phyloP scores from a whole-genome alignment of 2,329 filamentous ascomycete species.

The Aspergillus puulaauensis region DNA sequence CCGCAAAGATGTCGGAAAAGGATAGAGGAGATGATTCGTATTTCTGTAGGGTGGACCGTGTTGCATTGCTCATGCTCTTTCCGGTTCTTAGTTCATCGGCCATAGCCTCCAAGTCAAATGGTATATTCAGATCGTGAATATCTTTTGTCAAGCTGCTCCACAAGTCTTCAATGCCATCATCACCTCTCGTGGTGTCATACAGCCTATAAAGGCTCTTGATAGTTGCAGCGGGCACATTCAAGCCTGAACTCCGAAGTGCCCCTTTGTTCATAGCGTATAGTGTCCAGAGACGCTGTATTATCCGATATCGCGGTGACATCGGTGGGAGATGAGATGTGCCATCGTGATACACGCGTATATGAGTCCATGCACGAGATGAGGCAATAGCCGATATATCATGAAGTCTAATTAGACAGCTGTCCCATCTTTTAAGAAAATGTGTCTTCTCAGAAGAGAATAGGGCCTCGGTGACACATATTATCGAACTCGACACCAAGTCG shows the following conservation, averaged over 20 bases:
- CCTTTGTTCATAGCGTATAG: slow-evolving; percentile 26
- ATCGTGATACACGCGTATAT: slow-evolving; percentile 12
- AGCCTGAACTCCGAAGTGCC: slow-evolving; percentile 19
- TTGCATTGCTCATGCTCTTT: slow-evolving; percentile 23
- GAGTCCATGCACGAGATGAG: slow-evolving; percentile 25
- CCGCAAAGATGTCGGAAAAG: slow-evolving; percentile 29
- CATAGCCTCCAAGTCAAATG: slow-evolving; percentile 29
- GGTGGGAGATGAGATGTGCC: background rate
- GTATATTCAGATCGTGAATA: slow-evolving; percentile 31
- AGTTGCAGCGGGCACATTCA: slow-evolving; percentile 21
- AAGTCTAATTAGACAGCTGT: slow-evolving; percentile 24
- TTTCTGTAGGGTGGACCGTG: slow-evolving; percentile 23
- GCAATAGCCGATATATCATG: slow-evolving; percentile 22
- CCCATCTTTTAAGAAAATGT: slow-evolving; percentile 32
- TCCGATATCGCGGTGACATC: slow-evolving; percentile 22
- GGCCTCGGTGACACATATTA: slow-evolving; percentile 34
- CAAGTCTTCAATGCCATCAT: slow-evolving; percentile 18
- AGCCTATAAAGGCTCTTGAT: slow-evolving; percentile 26
- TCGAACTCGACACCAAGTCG: slow-evolving; percentile 25
- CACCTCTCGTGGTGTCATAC: slow-evolving; percentile 24
- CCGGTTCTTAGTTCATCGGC: slow-evolving; percentile 27
- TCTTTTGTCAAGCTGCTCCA: slow-evolving; percentile 27
- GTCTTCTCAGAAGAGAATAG: slow-evolving; percentile 24
- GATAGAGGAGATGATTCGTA: slow-evolving; percentile 28
- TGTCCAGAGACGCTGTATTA: slow-evolving; percentile 35